A percentile compares a stretch with the other conserved stretches of the same genome.
Conservation (phyloP, 441 rosid species). For the Melastoma candidum region DNA sequence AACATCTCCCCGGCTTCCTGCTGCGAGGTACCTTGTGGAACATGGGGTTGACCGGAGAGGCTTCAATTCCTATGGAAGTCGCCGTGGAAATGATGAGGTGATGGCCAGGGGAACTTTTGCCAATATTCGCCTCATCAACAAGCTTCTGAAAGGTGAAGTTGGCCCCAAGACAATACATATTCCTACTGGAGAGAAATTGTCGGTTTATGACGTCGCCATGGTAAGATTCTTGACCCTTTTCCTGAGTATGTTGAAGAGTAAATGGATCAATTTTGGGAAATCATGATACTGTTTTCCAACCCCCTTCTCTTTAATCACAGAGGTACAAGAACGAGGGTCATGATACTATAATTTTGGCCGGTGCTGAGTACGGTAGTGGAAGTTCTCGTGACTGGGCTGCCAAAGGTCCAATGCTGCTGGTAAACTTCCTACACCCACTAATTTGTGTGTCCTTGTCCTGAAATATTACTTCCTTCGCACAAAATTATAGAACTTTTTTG, state of each 20-base stretch:
- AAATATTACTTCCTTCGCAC: not conserved
- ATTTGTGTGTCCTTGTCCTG: not conserved
- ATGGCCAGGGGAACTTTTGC: slow-evolving; percentile 94
- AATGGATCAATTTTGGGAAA: no score
- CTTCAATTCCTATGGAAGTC: slow-evolving; percentile 88
- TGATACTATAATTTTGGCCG: slow-evolving; percentile 68
- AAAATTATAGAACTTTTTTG: not conserved
- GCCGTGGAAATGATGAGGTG: slow-evolving; percentile 85
- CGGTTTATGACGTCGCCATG: slow-evolving; percentile 84
- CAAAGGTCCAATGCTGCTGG: slow-evolving; percentile 94
- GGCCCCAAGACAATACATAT: slow-evolving; percentile 89
- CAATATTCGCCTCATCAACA: slow-evolving; percentile 76
- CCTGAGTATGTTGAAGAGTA: no score
- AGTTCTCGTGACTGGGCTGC: slow-evolving; percentile 99
- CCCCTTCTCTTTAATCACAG: slow-evolving; percentile 8
- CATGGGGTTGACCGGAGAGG: slow-evolving; percentile 72
- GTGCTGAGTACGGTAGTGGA: slow-evolving; percentile 93
- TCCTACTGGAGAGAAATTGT: slow-evolving; percentile 75
- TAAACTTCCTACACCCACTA: slow-evolving; percentile 13
- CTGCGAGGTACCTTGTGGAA: slow-evolving; percentile 80
- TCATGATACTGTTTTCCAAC: no score
- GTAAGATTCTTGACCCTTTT: slow-evolving; percentile 26
- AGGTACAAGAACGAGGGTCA: slow-evolving; percentile 59
- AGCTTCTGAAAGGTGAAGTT: slow-evolving; percentile 72
- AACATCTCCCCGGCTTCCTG: slow-evolving; percentile 91